phyloP scores from a whole-genome alignment of 345 rosid species.

The Aethionema arabicum region DNA sequence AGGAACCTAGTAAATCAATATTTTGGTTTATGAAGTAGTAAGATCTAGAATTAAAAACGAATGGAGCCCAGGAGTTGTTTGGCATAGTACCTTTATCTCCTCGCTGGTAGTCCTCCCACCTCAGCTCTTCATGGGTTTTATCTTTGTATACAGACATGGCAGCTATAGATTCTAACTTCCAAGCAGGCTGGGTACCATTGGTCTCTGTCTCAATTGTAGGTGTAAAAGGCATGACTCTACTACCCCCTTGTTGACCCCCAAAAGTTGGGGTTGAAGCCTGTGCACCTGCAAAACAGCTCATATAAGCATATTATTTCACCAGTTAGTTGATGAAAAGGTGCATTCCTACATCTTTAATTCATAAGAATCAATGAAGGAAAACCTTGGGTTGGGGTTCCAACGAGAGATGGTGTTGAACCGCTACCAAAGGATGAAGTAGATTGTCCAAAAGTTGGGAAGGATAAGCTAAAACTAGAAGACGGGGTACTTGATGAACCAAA shows the following conservation, averaged over 20 bases:
- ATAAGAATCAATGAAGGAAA: too few relatives aligned
- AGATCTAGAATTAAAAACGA: constrained; percentile 11
- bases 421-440: too few relatives aligned
- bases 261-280: constrained; percentile 69
- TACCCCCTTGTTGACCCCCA: constrained; percentile 77
- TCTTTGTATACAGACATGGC: constrained; percentile 76
- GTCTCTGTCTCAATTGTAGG: constrained; percentile 72
- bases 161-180: constrained; percentile 79
- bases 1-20: constrained; percentile 29
- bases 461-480: too few relatives aligned
- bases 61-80: constrained; percentile 12
- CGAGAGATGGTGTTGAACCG: too few relatives aligned
- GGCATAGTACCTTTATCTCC: constrained; percentile 85
- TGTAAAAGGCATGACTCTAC: constrained; percentile 66
- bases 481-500: too few relatives aligned
- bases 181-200: constrained; percentile 55
- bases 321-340: background rate
- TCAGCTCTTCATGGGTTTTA: constrained; percentile 85
- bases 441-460: too few relatives aligned
- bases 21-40: constrained; percentile 4
- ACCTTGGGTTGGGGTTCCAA: too few relatives aligned
- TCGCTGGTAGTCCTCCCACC: constrained; percentile 92
- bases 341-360: background rate
- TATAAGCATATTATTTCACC: constrained; percentile 15
- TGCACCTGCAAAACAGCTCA: constrained; percentile 48